Evolutionary conservation across 2,329 filamentous ascomycete species (phyloP), one percentile per base, ranked within the genome.

Genomic region (Dactylellina cionopaga): DNA sequence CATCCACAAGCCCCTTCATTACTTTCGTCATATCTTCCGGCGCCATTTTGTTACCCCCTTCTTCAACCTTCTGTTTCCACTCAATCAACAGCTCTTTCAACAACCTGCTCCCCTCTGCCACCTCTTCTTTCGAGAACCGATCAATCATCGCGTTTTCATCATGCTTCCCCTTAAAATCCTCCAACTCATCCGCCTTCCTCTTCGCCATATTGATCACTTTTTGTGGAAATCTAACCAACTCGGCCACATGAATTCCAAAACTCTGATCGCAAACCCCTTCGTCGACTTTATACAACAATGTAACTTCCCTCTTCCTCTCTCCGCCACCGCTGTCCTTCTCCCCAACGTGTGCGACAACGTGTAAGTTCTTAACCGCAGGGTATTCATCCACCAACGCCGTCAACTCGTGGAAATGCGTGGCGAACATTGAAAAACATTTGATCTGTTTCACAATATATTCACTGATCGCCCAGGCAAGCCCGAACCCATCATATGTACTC

Each of bases 201-300:
- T 96, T 96, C n/a, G 95, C 95, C 96, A 99, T 99, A 75, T 92
- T 92, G 72, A 99, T 91, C 13, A 99, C 96, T 82, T 99, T 99
- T 77, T 92, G 89, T 0, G 95, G 95, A 82, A 99, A 99, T 44
- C 93, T 88, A 17, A 99, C 95, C 4, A 99, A 86, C 82, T 99
- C 95, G 0, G 95, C 95, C 11, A 99, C 96, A 81, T 99, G 95
- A 77, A 99, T 99, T 77, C 95, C 95, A 80, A 99, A 99, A 68
- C 90, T 95, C 82, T 99, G 95, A 80, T 99, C 95, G 79, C 92
- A 97, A 77, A 99, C 90, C 51, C 95, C 95, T 63, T 76, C 91
- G 78, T 96, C 92, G 33, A 99, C 95, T 82, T 96, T 96, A 84
- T 99, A 99, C 4, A 99, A 86, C 5, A 99, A 85, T 0, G 94